Conservation (phyloP, 2,329 filamentous ascomycete species). For the Fusarium camptoceras region DNA sequence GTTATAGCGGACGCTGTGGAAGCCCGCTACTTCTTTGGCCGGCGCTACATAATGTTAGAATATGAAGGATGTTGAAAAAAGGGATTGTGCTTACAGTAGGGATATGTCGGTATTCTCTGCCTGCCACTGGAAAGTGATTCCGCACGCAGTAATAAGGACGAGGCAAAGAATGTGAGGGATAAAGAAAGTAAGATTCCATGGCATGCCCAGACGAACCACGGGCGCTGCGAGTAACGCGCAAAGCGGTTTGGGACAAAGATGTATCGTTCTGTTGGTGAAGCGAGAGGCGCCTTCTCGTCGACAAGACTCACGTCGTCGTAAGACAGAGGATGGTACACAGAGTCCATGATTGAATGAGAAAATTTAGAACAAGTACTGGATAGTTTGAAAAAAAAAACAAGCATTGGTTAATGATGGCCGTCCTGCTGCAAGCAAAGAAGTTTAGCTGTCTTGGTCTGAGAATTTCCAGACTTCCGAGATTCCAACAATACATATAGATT, state of each 20-base stretch:
- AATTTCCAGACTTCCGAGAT: neutral
- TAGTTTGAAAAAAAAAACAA: neutral
- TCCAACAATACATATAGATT: neutral
- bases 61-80: fast-evolving
- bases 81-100: conserved; percentile 20
- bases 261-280: conserved; percentile 5
- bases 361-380: too few relatives aligned
- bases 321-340: conserved; percentile 18
- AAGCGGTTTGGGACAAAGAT: neutral
- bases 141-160: conserved; percentile 21
- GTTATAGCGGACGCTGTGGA: conserved; percentile 63
- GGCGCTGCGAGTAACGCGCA: neutral
- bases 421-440: neutral
- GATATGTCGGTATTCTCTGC: conserved; percentile 1
- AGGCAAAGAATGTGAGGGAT: conserved; percentile 29
- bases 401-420: neutral
- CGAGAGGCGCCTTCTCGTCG: conserved; percentile 25
- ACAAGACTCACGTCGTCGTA: conserved; percentile 23
- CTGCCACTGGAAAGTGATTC: neutral
- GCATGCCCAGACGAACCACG: conserved; percentile 21
- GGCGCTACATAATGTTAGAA: conserved; percentile 53
- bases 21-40: conserved; percentile 59
- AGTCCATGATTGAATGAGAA: neutral
- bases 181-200: conserved; percentile 26
- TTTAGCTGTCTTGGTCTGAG: neutral